Evolutionary conservation across 2,329 filamentous ascomycete genomes (phyloP), one percentile per base, ranked within the genome.

Genomic region (Rachicladosporium sp.): DNA sequence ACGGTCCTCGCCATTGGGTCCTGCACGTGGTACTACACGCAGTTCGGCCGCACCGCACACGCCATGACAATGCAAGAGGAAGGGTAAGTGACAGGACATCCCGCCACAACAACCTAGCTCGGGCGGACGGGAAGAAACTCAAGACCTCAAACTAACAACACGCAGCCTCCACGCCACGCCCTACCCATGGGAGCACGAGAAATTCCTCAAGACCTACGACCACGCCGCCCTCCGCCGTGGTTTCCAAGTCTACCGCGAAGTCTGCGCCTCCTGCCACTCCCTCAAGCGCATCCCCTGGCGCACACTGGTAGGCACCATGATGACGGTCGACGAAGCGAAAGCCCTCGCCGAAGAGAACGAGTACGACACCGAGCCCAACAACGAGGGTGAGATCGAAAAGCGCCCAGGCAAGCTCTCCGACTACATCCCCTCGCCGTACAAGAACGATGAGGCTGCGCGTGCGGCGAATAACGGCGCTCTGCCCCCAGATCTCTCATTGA

Each of bases 231-330:
- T 98, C 52, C 91, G 91, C 66, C 88, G 91, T 73, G 91, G 91
- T 69, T 98, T 96, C 79, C 88, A 94, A 71, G 91, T 98, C 62
- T 98, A 98, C 76, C 86, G 82, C 55, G 91, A 98, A 71, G 91
- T 98, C 59, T 98, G 91, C 76, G 79, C 88, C 46, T 86, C 86
- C 56, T 98, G 91, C 78, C 91, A 98, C 75, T 98, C 91, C 48
- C 80, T 98, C 49, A 80, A 73, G 67, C 85, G 91, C 71, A 78
- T 98, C 44, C 89, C 91, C 44, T 98, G 93, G 77, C 86, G 91
- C 65, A 61, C 82, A 43, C 75, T 96, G 47, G 91, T 98, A 58
- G 91, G 91, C 63, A 77, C 77, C 50, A 74, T 93, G 65, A 77
- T 95, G 75, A 98, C 91, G 44, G 86, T 94, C 61, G 88, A 96